Conservation (phyloP, 164 flowering plant genomes). For the Sextonia rubra region DNA sequence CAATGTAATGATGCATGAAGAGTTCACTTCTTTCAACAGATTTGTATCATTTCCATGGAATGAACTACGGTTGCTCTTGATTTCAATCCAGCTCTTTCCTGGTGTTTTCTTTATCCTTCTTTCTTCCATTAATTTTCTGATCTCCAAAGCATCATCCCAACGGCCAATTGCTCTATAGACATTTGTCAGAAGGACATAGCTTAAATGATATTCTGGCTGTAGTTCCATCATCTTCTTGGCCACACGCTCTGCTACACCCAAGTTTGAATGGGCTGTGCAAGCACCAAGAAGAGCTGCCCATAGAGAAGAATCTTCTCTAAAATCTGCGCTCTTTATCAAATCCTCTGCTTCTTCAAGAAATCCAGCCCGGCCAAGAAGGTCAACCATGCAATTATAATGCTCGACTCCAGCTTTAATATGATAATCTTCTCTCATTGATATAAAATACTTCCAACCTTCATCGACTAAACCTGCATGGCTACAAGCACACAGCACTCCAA, state of each 20-base stretch:
- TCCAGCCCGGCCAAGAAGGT: conserved; percentile 83
- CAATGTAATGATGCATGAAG: neutral
- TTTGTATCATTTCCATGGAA: neutral
- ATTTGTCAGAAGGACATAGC: conserved; percentile 72
- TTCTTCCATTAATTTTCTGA: conserved; percentile 51
- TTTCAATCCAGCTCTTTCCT: conserved; percentile 81
- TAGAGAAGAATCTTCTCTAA: conserved; percentile 43
- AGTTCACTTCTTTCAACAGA: neutral
- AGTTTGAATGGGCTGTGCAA: conserved; percentile 44
- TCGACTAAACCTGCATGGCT: conserved; percentile 76
- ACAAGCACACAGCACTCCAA: conserved; percentile 83
- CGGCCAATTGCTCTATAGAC: conserved; percentile 57
- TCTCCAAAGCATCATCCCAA: conserved; percentile 54
- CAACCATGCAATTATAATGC: conserved; percentile 84
- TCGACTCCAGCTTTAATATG: conserved; percentile 56
- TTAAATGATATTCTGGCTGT: conserved; percentile 62
- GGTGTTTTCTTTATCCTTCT: conserved; percentile 59
- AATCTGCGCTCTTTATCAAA: conserved; percentile 45
- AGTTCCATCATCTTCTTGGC: conserved; percentile 72
- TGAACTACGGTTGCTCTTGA: conserved; percentile 11
- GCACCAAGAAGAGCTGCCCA: conserved; percentile 88
- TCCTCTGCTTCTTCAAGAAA: conserved; percentile 77
- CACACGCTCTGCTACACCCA: conserved; percentile 56
- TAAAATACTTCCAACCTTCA: conserved; percentile 55
- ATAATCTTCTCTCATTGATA: conserved; percentile 43